Base-by-base conservation (phyloP, 2,329 filamentous ascomycete species). In the Orbilia ellipsospora region DNA sequence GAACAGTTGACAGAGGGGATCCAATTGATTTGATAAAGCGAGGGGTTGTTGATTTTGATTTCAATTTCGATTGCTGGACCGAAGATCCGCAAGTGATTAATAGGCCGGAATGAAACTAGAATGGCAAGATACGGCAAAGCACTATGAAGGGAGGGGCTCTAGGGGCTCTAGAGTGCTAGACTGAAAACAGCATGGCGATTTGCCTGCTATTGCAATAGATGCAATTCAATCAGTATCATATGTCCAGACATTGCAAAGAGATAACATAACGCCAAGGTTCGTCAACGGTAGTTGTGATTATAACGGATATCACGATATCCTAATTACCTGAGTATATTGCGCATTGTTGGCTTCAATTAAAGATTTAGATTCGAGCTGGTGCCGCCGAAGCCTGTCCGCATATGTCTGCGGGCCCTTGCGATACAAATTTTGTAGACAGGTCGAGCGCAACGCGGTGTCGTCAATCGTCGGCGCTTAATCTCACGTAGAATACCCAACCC, bases 391-490 rank as follows among this genome's bases (percentile, higher is more conserved):
- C 31, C 31, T 36, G 31, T 36, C 31, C 10, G 10, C 31, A 10
- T 36, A 36, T 23, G 16, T 6, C 48, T 18, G n/a, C 48, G 44
- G 13, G 44, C 16, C 15, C 31, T 48, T 48, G 23, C 23, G 2
- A 23, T 23, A 23, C 23, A 23, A 2, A 2, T 23, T 2, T 23
- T 23, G 44, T 18, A 48, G 44, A 18, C 44, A 15, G 10, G 13
- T 18, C 1, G 44, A 15, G 7, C 48, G 20, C 48, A 52, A 52
- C 48, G 20, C 48, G n/a, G 45, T 44, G 44, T 42, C 54, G 54
- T 51, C 23, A 40, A 59, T 45, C 42, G 51, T 57, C 64, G 36
- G 64, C 59, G 52, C 60, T 52, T 69, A 61, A 59, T 59, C 48
- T 57, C 26, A 42, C 54, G 42, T 50, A 56, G 51, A 7, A 4